Percentiles rank a stretch among this genome's conserved stretches.
Evolutionary conservation across 805 yeast genomes (phyloP).

Genomic region (Wickerhamomyces rabaulensis): DNA sequence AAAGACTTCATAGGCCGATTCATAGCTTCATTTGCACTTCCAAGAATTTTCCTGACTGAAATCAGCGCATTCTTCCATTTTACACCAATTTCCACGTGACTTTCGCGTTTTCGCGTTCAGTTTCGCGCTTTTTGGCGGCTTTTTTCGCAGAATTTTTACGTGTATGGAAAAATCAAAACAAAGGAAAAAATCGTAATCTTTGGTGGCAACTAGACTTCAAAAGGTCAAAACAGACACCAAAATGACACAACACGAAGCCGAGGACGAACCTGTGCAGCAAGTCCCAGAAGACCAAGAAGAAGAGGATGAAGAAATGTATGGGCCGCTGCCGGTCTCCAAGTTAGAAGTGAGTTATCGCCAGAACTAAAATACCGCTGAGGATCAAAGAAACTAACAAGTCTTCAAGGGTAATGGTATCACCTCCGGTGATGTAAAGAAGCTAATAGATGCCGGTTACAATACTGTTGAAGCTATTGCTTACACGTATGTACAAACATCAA

Average conservation of each 20-base stretch:
- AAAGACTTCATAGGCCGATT: no score
- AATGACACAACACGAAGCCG: conserved; percentile 12
- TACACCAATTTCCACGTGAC: conserved; percentile 1
- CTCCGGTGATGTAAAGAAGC: conserved; percentile 68
- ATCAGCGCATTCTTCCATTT: no score
- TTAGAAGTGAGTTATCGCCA: conserved; percentile 31
- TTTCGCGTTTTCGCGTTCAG: conserved; percentile 13
- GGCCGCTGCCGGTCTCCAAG: conserved; percentile 50
- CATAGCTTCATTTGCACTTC: no score
- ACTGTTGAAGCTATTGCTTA: conserved; percentile 93
- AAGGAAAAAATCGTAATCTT: neutral
- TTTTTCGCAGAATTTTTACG: neutral
- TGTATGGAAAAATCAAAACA: conserved; percentile 10
- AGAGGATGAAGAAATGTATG: conserved; percentile 50
- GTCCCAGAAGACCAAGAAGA: conserved; percentile 24
- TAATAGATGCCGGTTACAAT: conserved; percentile 76
- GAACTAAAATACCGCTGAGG: neutral
- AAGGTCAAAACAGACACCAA: neutral
- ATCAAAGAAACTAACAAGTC: conserved; percentile 3
- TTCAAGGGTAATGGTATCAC: conserved; percentile 81
- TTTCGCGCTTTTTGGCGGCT: neutral
- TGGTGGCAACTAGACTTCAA: neutral
- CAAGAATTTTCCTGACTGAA: no score
- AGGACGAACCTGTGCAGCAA: conserved; percentile 1
- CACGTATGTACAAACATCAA: conserved; percentile 37